These are phyloP conservation scores for Pichia sp. DNA, from an alignment of 1,139 yeast genomes.

Conservation along the genomic window DNA sequence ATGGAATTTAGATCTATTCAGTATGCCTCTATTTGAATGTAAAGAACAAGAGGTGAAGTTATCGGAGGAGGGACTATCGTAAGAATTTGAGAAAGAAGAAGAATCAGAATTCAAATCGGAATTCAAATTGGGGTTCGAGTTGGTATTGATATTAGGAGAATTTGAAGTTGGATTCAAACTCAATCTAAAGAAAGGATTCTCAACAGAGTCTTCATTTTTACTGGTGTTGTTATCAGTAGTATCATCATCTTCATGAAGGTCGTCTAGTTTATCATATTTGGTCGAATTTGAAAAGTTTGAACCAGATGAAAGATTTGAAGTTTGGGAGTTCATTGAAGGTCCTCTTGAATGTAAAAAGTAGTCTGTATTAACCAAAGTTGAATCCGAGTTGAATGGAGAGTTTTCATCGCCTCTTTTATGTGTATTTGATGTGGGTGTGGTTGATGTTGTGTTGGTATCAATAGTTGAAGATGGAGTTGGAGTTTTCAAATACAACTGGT, in stretches of 20 bases:
- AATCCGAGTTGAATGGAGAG: constrained; percentile 11
- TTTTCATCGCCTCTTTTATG: constrained; percentile 10
- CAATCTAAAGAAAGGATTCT: background rate
- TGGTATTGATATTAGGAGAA: background rate
- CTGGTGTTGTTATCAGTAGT: too few relatives aligned
- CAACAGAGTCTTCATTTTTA: background rate
- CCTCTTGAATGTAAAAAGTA: background rate
- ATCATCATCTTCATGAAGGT: background rate
- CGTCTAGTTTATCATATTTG: background rate
- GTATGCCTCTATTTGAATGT: constrained; percentile 4
- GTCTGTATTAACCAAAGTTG: constrained; percentile 12
- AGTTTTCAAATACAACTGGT: background rate
- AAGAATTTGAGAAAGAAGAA: background rate
- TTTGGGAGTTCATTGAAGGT: constrained; percentile 7
- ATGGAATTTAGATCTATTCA: constrained; percentile 8
- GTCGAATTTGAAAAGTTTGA: background rate
- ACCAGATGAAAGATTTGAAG: too few relatives aligned
- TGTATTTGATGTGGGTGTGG: background rate
- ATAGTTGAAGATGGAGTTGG: too few relatives aligned
- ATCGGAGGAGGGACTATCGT: background rate
- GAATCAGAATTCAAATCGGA: background rate
- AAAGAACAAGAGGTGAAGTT: background rate
- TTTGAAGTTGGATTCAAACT: background rate
- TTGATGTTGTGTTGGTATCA: background rate
- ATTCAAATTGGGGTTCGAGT: background rate